phyloP scores from a whole-genome alignment of 495 filamentous ascomycete species.

The Hypoxylon cercidicola region DNA sequence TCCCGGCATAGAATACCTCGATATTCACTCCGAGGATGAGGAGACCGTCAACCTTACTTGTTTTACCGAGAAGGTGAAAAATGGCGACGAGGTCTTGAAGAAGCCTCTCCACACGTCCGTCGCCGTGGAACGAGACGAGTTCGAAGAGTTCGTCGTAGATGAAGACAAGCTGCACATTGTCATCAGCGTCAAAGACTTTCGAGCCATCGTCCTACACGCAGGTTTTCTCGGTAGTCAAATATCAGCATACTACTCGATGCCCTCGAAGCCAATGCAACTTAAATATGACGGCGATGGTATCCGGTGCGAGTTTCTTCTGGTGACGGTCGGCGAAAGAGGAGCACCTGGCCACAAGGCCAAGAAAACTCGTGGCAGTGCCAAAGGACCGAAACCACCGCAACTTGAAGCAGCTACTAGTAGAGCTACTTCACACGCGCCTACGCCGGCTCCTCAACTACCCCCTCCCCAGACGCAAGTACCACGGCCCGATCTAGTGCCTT shows the following conservation, averaged over 20 bases:
- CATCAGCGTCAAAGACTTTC: slow-evolving; percentile 94
- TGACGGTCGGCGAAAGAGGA: slow-evolving; percentile 86
- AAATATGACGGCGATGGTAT: slow-evolving; percentile 79
- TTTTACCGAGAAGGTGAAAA: slow-evolving; percentile 89
- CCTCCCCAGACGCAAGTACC: slow-evolving; percentile 31
- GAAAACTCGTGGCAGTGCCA: slow-evolving; percentile 44
- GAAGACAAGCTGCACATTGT: slow-evolving; percentile 82
- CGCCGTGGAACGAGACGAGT: slow-evolving; percentile 85
- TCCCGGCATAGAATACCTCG: slow-evolving; percentile 87
- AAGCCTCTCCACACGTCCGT: slow-evolving; percentile 94
- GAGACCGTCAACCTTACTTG: slow-evolving; percentile 81
- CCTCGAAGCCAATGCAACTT: slow-evolving; percentile 84
- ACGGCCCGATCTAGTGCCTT: slow-evolving; percentile 39
- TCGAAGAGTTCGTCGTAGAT: slow-evolving; percentile 81
- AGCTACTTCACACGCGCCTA: slow-evolving; percentile 46
- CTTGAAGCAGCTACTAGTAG: slow-evolving; percentile 54
- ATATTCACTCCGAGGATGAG: slow-evolving; percentile 77
- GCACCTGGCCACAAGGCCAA: slow-evolving; percentile 54
- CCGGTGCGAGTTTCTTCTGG: slow-evolving; percentile 86
- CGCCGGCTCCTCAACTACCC: slow-evolving; percentile 27
- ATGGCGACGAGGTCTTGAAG: slow-evolving; percentile 92
- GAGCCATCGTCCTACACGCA: slow-evolving; percentile 87
- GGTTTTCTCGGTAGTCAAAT: slow-evolving; percentile 76
- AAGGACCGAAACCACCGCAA: slow-evolving; percentile 41
- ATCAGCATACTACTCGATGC: slow-evolving; percentile 80